Evolutionary conservation across 768 basidiomycete genomes (phyloP), one percentile per base, ranked within the genome.

Genomic region (Grammothele lineata): DNA sequence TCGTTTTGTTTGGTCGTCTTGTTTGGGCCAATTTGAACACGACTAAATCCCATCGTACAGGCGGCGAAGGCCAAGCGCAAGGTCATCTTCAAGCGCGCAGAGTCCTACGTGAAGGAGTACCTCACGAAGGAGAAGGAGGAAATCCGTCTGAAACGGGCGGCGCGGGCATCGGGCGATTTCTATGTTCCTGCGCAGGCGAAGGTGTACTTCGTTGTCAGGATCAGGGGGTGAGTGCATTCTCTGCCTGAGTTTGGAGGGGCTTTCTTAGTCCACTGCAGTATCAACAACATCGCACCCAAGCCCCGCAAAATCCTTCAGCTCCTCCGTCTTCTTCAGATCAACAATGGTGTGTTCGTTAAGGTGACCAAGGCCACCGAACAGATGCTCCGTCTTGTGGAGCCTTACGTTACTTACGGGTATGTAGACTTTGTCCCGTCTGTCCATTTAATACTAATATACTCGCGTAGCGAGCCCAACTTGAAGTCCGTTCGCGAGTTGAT

Each of bases 211-310:
- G 95, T 99, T 58, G 73, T 99, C 62, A 86, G 96, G 72, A 92
- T 98, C 66, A 87, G 92, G 67, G 95, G 92, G 92, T 94, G 62
- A 66, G 89, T 78, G 12, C 8, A 22, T 18, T 37, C 18, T 54
- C 14, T 32, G n/a, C n/a, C n/a, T n/a, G n/a, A n/a, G n/a, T n/a
- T n/a, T n/a, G n/a, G 27, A 7, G 27, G 27, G 19, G 40, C 14
- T 32, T 26, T 24, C n/a, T 40, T 49, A 21, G 22, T 22, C 5
- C n/a, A n/a, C n/a, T 44, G 9, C 57, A 93, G 96, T 95, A 93
- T 99, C 78, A 98, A 97, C 70, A 92, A 98, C 68, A 96, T 99
- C 65, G 92, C 96, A 46, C 96, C 96, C 50, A 99, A 99, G 74
- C 96, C 96, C 63, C 87, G 93, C 66, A 99, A 99, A 80, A 97